phyloP scores from a whole-genome alignment of 441 rosid species.

The Gossypium trilobum region DNA sequence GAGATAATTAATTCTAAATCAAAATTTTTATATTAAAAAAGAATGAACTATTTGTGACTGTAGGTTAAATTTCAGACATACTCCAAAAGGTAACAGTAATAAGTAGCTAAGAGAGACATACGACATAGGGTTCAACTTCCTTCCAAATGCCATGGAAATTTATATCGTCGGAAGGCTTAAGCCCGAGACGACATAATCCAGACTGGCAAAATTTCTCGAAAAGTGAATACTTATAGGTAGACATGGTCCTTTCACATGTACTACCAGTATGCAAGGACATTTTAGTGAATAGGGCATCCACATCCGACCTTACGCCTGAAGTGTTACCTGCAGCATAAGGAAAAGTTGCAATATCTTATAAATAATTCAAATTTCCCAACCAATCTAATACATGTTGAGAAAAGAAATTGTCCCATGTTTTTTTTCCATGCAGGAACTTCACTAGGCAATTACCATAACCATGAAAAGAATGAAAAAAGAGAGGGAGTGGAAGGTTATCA shows the following conservation, averaged over 20 bases:
- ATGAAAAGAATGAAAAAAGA: background rate
- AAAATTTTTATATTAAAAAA: background rate
- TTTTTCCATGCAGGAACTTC: background rate
- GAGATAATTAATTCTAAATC: background rate
- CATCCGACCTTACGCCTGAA: constrained; percentile 20
- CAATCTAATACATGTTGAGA: background rate
- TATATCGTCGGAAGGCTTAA: constrained; percentile 40
- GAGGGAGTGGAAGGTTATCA: background rate
- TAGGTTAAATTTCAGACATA: background rate
- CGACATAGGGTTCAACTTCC: constrained; percentile 50
- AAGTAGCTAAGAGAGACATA: constrained; percentile 29
- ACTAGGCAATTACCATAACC: background rate
- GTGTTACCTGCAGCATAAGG: constrained; percentile 24
- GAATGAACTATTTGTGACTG: background rate
- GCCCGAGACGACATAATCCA: constrained; percentile 59
- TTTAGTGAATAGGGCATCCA: constrained; percentile 14
- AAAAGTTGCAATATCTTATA: background rate
- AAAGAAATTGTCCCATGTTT: background rate
- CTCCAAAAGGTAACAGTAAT: background rate
- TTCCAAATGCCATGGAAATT: constrained; percentile 50
- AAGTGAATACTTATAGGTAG: constrained; percentile 31
- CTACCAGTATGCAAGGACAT: constrained; percentile 16
- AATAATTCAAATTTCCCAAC: constrained; percentile 2
- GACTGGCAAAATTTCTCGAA: constrained; percentile 54
- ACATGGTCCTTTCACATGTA: constrained; percentile 18